These are phyloP conservation scores for Chimonanthus salicifolius DNA, from an alignment of 164 flowering plant species.

Conservation along the genomic window DNA sequence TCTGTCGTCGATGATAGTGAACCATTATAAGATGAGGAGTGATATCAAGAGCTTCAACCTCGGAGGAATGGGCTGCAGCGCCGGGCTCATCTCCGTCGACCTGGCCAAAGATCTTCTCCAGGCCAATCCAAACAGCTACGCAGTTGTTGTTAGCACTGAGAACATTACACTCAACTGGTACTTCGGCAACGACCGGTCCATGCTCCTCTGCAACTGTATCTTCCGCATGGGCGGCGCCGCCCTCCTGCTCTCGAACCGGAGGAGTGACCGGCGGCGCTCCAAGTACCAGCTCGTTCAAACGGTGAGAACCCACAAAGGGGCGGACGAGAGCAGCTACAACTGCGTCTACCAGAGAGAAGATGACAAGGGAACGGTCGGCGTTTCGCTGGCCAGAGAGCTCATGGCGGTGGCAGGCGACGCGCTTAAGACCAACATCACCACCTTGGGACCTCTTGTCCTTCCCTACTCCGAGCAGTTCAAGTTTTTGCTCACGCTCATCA, in stretches of 20 bases:
- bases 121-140: constrained; percentile 53
- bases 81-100: constrained; percentile 73
- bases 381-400: constrained; percentile 61
- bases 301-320: constrained; percentile 75
- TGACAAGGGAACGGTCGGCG: constrained; percentile 53
- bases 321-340: constrained; percentile 49
- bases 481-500: constrained; percentile 54
- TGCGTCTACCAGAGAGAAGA: constrained; percentile 85
- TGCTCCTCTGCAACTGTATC: constrained; percentile 78
- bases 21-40: constrained; percentile 67
- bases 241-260: constrained; percentile 60
- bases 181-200: constrained; percentile 74
- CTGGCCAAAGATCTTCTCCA: constrained; percentile 63
- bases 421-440: constrained; percentile 72
- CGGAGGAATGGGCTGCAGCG: constrained; percentile 95
- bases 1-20: constrained; percentile 81
- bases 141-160: constrained; percentile 76
- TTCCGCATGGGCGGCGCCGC: constrained; percentile 96
- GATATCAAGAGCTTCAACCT: constrained; percentile 73
- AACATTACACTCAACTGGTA: constrained; percentile 82
- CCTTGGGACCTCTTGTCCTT: constrained; percentile 67
- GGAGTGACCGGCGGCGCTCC: constrained; percentile 38
- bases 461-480: constrained; percentile 65
- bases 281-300: constrained; percentile 71
- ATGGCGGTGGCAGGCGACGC: constrained; percentile 95